Conservation (phyloP, 2,329 filamentous ascomycete genomes). For the Arthroderma uncinatum region DNA sequence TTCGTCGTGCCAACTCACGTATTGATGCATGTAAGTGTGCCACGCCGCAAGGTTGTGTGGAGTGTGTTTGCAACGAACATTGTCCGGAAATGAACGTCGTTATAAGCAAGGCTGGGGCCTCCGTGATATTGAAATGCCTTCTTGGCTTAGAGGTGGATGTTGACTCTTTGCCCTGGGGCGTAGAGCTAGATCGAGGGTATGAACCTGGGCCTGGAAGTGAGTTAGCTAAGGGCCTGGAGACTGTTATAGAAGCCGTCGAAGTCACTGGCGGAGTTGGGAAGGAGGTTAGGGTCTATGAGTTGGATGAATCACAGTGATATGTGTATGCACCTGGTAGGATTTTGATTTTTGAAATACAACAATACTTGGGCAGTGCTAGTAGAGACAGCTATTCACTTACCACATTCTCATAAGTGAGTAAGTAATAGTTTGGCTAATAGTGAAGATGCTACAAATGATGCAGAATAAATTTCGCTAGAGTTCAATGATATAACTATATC, state of each 20-base stretch:
- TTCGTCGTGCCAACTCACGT: constrained; percentile 63
- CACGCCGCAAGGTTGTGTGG: constrained; percentile 60
- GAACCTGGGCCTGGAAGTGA: constrained; percentile 22
- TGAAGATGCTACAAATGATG: too few species aligned
- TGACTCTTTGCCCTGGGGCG: constrained; percentile 74
- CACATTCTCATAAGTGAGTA: too few species aligned
- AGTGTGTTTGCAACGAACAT: constrained; percentile 75
- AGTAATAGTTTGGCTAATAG: too few species aligned
- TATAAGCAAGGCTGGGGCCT: constrained; percentile 82
- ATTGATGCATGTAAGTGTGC: constrained; percentile 66
- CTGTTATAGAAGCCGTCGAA: constrained; percentile 61
- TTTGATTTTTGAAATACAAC: background rate
- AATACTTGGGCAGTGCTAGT: too few species aligned
- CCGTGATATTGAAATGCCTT: constrained; percentile 66
- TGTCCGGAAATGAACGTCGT: constrained; percentile 83
- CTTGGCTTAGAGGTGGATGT: constrained; percentile 69
- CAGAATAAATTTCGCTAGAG: too few species aligned
- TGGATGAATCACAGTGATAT: background rate
- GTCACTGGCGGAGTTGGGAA: constrained; percentile 37
- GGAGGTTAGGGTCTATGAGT: constrained; percentile 20
- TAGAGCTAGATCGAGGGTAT: constrained; percentile 61
- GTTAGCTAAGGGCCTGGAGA: constrained; percentile 64
- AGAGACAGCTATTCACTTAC: too few species aligned
- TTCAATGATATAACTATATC: too few species aligned
- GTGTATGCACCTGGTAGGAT: background rate